A percentile compares a stretch with the other conserved stretches of the same genome.
phyloP scores from a whole-genome alignment of 805 yeast species.

The Saccharomyces jurei region DNA sequence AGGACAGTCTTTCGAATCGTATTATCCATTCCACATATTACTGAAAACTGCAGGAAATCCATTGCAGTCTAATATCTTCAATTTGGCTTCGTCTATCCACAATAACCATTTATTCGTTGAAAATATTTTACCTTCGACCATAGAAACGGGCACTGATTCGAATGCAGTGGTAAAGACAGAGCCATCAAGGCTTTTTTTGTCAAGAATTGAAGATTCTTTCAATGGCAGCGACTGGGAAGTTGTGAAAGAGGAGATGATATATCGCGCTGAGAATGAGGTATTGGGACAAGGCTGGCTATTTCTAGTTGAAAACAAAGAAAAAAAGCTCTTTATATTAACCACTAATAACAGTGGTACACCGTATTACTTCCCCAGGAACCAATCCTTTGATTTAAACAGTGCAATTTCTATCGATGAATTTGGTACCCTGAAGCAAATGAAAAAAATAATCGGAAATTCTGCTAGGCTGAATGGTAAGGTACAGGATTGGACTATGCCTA shows the following conservation, averaged over 20 bases:
- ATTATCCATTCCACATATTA: conserved; percentile 63
- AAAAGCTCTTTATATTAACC: conserved; percentile 44
- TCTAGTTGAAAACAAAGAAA: conserved; percentile 57
- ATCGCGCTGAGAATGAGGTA: conserved; percentile 39
- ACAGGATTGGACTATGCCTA: conserved; percentile 51
- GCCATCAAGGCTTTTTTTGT: conserved; percentile 33
- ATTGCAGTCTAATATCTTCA: conserved; percentile 60
- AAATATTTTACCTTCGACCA: conserved; percentile 32
- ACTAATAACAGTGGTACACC: conserved; percentile 76
- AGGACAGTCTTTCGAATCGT: conserved; percentile 74
- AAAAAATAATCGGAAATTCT: conserved; percentile 31
- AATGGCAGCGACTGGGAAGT: conserved; percentile 35
- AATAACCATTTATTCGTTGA: conserved; percentile 86
- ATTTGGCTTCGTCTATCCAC: conserved; percentile 83
- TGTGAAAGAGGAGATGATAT: conserved; percentile 42
- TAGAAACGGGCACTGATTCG: conserved; percentile 6
- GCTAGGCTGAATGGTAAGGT: conserved; percentile 24
- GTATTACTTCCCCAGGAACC: conserved; percentile 59
- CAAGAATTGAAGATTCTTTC: conserved; percentile 31
- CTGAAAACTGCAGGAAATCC: conserved; percentile 59
- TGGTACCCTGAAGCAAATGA: conserved; percentile 37
- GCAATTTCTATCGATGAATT: conserved; percentile 52
- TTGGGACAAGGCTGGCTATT: conserved; percentile 69
- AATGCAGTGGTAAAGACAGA: conserved; percentile 11
- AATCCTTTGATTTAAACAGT: conserved; percentile 67